phyloP scores from a whole-genome alignment of 2,329 filamentous ascomycete genomes.

The Elsinoe batatas region DNA sequence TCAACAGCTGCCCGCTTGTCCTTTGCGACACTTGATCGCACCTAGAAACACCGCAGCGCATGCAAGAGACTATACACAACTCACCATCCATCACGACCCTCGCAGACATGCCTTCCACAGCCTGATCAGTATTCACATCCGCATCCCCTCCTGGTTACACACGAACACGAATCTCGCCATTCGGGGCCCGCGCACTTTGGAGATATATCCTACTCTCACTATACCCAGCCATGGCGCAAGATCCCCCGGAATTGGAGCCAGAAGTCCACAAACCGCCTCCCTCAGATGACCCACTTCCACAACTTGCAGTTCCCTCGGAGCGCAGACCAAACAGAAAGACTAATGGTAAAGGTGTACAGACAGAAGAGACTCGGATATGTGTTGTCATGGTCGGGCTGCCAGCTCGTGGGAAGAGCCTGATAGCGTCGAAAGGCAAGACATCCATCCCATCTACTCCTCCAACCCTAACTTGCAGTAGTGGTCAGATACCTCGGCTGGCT shows the following conservation, averaged over 20 bases:
- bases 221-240: slow-evolving; percentile 11
- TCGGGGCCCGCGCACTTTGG: not conserved
- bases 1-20: slow-evolving; percentile 13
- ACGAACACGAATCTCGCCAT: not conserved
- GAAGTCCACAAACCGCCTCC: slow-evolving; percentile 5
- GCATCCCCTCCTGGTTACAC: not conserved
- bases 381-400: slow-evolving; percentile 98
- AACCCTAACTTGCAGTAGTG: slow-evolving; percentile 21
- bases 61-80: too few relatives aligned
- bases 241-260: slow-evolving; percentile 1
- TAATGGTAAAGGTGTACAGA: slow-evolving; percentile 66
- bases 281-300: slow-evolving; percentile 5
- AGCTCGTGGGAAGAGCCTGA: slow-evolving; percentile 91
- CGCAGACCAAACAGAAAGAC: slow-evolving; percentile 26
- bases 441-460: not conserved
- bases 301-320: slow-evolving; percentile 4
- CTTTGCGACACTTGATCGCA: not conserved
- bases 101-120: not conserved
- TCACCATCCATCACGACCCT: too few relatives aligned
- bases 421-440: slow-evolving; percentile 84
- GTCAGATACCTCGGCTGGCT: slow-evolving; percentile 86
- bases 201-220: not conserved
- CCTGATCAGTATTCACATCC: not conserved
- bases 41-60: not conserved
- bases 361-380: slow-evolving; percentile 91